Conservation (phyloP, 352 stramenopile species). For the Albugo laibachii region DNA sequence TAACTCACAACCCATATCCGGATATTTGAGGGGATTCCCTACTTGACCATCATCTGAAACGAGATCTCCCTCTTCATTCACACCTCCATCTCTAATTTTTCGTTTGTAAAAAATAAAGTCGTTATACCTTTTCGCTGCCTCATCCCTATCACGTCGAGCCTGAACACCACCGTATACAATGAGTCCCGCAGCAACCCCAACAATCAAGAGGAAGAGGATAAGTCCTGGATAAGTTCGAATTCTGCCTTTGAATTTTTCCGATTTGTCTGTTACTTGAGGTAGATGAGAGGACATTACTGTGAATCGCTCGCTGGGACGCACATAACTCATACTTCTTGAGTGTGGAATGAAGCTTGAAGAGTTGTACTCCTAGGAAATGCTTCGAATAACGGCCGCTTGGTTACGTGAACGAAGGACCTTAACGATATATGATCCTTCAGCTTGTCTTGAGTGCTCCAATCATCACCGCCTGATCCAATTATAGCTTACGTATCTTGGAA, state of each 20-base stretch:
- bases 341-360: too few relatives aligned
- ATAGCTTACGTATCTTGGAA: neutral
- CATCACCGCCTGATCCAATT: neutral
- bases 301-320: neutral
- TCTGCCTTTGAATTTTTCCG: neutral
- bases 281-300: neutral
- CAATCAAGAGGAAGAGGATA: slow-evolving; percentile 22
- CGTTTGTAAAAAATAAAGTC: neutral
- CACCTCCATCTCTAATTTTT: neutral
- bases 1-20: slow-evolving; percentile 12
- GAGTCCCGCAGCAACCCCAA: slow-evolving; percentile 15
- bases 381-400: too few relatives aligned
- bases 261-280: neutral
- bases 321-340: neutral
- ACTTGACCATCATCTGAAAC: slow-evolving; percentile 10
- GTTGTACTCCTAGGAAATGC: too few relatives aligned
- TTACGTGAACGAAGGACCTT: too few relatives aligned
- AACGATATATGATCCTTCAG: neutral
- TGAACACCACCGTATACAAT: slow-evolving; percentile 28
- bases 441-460: neutral
- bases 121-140: neutral
- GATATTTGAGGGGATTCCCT: slow-evolving; percentile 35
- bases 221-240: slow-evolving; percentile 33
- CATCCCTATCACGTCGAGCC: slow-evolving; percentile 10
- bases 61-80: neutral